Evolutionary conservation across 768 basidiomycete species (phyloP).

Genomic region (Podaxis carcinomalis): DNA sequence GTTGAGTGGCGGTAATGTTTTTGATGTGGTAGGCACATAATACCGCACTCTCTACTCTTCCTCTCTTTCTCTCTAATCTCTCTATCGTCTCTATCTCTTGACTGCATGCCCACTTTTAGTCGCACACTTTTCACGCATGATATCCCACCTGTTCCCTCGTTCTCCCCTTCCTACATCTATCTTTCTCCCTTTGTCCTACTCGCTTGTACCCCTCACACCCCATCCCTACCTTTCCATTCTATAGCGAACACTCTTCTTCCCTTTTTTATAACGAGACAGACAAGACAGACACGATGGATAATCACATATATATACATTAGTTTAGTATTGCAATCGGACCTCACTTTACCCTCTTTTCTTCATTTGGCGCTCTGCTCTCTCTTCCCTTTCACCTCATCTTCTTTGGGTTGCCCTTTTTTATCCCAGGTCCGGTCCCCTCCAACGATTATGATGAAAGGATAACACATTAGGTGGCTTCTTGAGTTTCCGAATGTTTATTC

Average conservation of each 20-base stretch:
- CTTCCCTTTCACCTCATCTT: background rate
- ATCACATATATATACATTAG: slow-evolving; percentile 8
- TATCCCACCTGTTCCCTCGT: slow-evolving; percentile 14
- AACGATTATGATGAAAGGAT: background rate
- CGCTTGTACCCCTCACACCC: background rate
- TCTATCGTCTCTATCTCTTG: slow-evolving; percentile 3
- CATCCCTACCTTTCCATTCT: background rate
- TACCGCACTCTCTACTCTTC: slow-evolving; percentile 7
- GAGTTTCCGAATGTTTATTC: background rate
- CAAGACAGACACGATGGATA: slow-evolving; percentile 7
- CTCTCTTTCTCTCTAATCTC: slow-evolving; percentile 3
- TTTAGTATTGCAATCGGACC: slow-evolving; percentile 9
- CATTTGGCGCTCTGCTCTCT: background rate
- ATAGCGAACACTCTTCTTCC: slow-evolving; percentile 6
- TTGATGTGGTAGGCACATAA: slow-evolving; percentile 5
- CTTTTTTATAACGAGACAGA: slow-evolving; percentile 9
- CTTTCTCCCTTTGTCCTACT: background rate
- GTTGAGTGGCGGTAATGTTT: background rate
- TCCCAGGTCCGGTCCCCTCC: background rate
- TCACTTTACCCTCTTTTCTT: slow-evolving; percentile 2
- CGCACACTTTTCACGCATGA: slow-evolving; percentile 9
- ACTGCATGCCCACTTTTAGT: slow-evolving; percentile 7
- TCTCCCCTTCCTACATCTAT: slow-evolving; percentile 1
- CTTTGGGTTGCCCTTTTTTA: background rate
- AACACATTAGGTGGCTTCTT: background rate